These are phyloP conservation scores for Nicotiana paniculata DNA, from an alignment of 257 asterid genomes.

Conservation along the genomic window DNA sequence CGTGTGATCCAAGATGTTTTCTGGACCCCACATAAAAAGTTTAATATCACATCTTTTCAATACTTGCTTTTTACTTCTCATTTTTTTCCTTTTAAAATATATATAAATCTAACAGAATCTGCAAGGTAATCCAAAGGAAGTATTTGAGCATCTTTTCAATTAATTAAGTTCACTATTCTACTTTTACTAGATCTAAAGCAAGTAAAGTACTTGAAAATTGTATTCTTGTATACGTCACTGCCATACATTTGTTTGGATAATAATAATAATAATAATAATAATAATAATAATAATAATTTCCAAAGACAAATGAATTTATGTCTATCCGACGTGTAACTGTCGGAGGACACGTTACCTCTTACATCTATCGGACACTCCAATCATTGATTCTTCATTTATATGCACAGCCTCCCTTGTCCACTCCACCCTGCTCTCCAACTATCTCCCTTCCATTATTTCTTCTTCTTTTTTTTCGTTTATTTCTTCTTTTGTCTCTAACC, in stretches of 20 bases:
- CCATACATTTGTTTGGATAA: too few species aligned
- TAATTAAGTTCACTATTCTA: not conserved
- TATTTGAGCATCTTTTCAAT: too few species aligned
- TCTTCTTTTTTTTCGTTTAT: too few species aligned
- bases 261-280: too few species aligned
- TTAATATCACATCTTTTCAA: not conserved
- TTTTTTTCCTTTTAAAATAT: not conserved
- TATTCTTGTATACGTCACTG: not conserved
- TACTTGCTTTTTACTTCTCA: not conserved
- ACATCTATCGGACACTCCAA: not conserved
- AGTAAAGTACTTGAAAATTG: not conserved
- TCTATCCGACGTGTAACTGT: slow-evolving; percentile 3
- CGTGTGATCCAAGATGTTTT: slow-evolving; percentile 17
- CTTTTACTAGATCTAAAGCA: not conserved
- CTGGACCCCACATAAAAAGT: not conserved
- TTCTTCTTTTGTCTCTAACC: too few species aligned
- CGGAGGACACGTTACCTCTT: not conserved
- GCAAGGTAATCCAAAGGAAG: not conserved
- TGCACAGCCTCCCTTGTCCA: not conserved
- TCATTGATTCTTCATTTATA: slow-evolving; percentile 8
- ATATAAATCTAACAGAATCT: not conserved
- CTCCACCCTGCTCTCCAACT: not conserved
- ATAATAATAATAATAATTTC: too few species aligned
- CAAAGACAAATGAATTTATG: not conserved
- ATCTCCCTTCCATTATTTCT: not conserved